Conservation (phyloP, 2,329 filamentous ascomycete species). For the Monosporascus cannonballus region DNA sequence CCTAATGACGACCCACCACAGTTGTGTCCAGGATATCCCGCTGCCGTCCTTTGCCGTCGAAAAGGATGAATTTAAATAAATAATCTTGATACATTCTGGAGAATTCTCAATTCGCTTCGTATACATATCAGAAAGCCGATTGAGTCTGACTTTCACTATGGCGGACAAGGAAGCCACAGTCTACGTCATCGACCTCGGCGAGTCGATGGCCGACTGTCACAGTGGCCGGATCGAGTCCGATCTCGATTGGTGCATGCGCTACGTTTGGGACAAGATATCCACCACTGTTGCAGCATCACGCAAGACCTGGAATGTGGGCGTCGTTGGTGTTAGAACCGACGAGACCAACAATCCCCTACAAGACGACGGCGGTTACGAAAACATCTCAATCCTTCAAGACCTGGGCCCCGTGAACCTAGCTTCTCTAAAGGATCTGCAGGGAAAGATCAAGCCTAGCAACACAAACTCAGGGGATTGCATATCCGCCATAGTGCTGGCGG, state of each 20-base stretch:
- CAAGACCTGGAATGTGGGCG: constrained; percentile 70
- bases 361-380: constrained; percentile 66
- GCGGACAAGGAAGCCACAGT: constrained; percentile 88
- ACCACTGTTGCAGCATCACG: constrained; percentile 61
- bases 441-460: constrained; percentile 58
- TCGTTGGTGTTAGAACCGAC: constrained; percentile 78
- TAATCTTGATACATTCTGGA: neutral
- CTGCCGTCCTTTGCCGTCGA: neutral
- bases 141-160: constrained; percentile 47
- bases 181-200: constrained; percentile 84
- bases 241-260: constrained; percentile 83
- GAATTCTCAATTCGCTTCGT: neutral
- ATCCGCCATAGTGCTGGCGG: constrained; percentile 78
- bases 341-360: constrained; percentile 64
- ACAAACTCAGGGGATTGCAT: constrained; percentile 74
- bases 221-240: constrained; percentile 70
- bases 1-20: neutral
- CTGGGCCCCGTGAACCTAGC: constrained; percentile 56
- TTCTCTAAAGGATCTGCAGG: constrained; percentile 59
- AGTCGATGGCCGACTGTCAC: constrained; percentile 71
- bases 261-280: constrained; percentile 91
- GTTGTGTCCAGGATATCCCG: neutral
- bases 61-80: neutral
- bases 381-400: constrained; percentile 76
- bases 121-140: neutral